Percentiles rank a stretch among this genome's conserved stretches.
Conservation (phyloP, 192 early-diverging fungal genomes). For the Paraglomus brasilianum region DNA sequence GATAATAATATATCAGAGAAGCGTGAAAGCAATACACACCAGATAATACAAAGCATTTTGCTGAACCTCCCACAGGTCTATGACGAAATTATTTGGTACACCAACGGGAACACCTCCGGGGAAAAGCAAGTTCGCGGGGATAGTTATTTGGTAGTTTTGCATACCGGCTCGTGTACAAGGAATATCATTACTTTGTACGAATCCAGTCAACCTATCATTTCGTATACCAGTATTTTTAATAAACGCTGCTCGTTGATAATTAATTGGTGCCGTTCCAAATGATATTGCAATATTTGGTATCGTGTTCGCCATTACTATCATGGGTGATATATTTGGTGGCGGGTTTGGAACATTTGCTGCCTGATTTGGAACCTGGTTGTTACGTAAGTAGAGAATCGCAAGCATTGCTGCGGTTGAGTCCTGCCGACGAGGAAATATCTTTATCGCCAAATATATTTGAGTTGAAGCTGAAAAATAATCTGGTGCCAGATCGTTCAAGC, state of each 20-base stretch:
- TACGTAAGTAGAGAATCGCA: constrained; percentile 19
- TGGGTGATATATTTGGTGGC: too few relatives aligned
- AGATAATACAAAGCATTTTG: too few relatives aligned
- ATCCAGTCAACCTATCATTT: constrained; percentile 7
- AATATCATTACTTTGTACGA: not conserved
- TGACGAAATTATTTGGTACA: constrained; percentile 7
- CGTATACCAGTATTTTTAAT: constrained; percentile 9
- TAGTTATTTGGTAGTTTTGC: not conserved
- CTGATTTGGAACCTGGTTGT: constrained; percentile 13
- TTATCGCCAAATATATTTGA: constrained; percentile 24
- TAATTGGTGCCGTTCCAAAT: constrained; percentile 25
- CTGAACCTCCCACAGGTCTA: constrained; percentile 16
- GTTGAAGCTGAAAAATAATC: constrained; percentile 19
- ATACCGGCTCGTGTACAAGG: constrained; percentile 3
- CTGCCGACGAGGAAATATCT: constrained; percentile 20
- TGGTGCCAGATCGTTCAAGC: constrained; percentile 1
- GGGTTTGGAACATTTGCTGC: too few relatives aligned
- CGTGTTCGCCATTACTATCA: too few relatives aligned
- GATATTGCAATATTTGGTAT: constrained; percentile 8
- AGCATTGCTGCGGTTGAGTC: constrained; percentile 1
- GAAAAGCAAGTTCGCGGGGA: constrained; percentile 13
- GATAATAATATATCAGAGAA: too few relatives aligned
- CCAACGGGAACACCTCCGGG: constrained; percentile 10
- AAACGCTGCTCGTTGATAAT: not conserved
- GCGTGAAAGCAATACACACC: too few relatives aligned